Evolutionary conservation across 495 filamentous ascomycete genomes (phyloP).

Genomic region (Penicillium cosmopolitanum): DNA sequence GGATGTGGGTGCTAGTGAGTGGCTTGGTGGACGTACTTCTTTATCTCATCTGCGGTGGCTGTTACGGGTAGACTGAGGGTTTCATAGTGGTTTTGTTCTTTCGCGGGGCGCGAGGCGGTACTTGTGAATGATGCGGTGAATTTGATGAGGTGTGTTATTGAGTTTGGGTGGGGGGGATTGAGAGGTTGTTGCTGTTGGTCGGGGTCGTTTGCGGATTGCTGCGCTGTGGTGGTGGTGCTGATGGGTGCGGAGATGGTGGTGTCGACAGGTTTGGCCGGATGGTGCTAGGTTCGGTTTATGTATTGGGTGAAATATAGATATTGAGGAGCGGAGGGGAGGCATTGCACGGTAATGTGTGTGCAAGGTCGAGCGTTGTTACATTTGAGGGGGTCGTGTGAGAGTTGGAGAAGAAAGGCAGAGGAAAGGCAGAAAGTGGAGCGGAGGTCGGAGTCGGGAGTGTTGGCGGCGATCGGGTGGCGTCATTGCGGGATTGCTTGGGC

Average conservation of each 20-base stretch:
- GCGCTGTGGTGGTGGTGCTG: constrained; percentile 9
- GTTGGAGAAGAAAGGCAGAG: neutral
- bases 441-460: neutral
- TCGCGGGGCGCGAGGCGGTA: constrained; percentile 27
- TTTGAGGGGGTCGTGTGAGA: constrained; percentile 1
- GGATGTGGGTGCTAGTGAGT: neutral
- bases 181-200: neutral
- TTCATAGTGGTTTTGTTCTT: constrained; percentile 72
- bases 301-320: constrained; percentile 3
- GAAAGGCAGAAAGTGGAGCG: constrained; percentile 11
- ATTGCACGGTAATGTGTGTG: constrained; percentile 16
- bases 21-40: constrained; percentile 61
- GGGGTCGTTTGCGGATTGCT: constrained; percentile 15
- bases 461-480: constrained; percentile 6
- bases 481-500: neutral
- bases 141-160: neutral
- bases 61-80: constrained; percentile 71
- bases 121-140: constrained; percentile 48
- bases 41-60: constrained; percentile 77
- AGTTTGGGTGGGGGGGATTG: neutral
- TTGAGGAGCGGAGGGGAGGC: constrained; percentile 18
- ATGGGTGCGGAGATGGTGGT: neutral
- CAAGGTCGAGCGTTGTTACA: neutral
- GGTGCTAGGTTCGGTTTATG: constrained; percentile 6
- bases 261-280: constrained; percentile 1